Evolutionary conservation across 78 protist genomes (phyloP).

Genomic region (Speleostelium caveatum): DNA sequence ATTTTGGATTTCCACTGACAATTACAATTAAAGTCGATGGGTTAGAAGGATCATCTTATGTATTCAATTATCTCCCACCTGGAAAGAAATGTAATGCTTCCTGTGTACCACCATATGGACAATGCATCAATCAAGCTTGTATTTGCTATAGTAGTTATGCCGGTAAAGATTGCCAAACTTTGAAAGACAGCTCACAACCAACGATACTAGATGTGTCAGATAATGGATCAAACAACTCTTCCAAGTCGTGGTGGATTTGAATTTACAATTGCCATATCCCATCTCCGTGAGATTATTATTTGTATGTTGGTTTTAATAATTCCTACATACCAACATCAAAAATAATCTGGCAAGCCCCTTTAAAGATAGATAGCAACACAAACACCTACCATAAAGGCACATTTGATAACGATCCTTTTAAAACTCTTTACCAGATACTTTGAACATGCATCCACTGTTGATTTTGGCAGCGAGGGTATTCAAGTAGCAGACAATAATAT

Average conservation of each 20-base stretch:
- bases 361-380: neutral
- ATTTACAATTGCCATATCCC: constrained; percentile 1
- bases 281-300: constrained; percentile 4
- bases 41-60: neutral
- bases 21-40: neutral
- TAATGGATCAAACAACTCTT: neutral
- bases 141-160: neutral
- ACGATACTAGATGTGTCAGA: neutral
- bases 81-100: neutral
- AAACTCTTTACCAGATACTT: neutral
- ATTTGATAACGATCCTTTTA: constrained; percentile 15
- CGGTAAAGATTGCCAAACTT: neutral
- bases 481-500: constrained; percentile 18
- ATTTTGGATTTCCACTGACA: neutral
- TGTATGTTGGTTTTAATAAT: neutral
- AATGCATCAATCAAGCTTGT: neutral
- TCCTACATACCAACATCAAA: neutral
- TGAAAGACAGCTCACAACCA: neutral
- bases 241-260: neutral
- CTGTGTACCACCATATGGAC: neutral
- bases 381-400: neutral
- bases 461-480: constrained; percentile 33
- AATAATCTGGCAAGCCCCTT: neutral
- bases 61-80: neutral
- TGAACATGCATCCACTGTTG: neutral